Conservation (phyloP, 2,329 filamentous ascomycete genomes). For the Penicillium fuscoglaucum region DNA sequence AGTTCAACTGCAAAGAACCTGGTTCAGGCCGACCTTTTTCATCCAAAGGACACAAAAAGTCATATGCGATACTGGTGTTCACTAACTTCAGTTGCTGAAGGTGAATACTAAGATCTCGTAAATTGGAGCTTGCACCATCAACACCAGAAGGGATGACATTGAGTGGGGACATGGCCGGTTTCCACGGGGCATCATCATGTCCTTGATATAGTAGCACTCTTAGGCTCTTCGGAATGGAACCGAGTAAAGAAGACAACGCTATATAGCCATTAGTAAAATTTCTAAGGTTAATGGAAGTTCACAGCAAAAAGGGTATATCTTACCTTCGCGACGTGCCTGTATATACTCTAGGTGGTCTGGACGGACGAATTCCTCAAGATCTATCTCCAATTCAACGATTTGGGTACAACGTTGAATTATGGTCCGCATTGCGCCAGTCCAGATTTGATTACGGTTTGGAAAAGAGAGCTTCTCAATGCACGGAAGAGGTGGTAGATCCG, state of each 20-base stretch:
- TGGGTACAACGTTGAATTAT: constrained; percentile 2
- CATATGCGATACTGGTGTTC: background rate
- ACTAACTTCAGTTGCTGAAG: constrained; percentile 2
- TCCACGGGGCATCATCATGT: background rate
- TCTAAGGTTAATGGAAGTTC: background rate
- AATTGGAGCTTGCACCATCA: constrained; percentile 1
- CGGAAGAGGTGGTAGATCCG: constrained; percentile 6
- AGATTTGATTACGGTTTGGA: constrained; percentile 4
- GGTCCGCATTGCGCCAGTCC: constrained; percentile 1
- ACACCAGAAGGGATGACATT: background rate
- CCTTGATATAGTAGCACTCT: background rate
- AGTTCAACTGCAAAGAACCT: background rate
- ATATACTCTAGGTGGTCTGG: constrained; percentile 10
- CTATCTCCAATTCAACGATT: constrained; percentile 3
- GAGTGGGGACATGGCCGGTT: background rate
- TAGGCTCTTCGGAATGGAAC: background rate
- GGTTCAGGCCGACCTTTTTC: background rate
- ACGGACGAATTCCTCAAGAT: constrained; percentile 8
- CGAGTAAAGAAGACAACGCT: constrained; percentile 5
- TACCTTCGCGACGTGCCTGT: constrained; percentile 10
- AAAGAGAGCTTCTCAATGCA: constrained; percentile 9
- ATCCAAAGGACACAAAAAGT: constrained; percentile 5
- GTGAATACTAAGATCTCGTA: constrained; percentile 3
- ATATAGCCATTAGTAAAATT: constrained; percentile 4
- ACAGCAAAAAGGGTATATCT: background rate